Conservation (phyloP, 768 basidiomycete genomes). For the Tricholoma furcatifolium region DNA sequence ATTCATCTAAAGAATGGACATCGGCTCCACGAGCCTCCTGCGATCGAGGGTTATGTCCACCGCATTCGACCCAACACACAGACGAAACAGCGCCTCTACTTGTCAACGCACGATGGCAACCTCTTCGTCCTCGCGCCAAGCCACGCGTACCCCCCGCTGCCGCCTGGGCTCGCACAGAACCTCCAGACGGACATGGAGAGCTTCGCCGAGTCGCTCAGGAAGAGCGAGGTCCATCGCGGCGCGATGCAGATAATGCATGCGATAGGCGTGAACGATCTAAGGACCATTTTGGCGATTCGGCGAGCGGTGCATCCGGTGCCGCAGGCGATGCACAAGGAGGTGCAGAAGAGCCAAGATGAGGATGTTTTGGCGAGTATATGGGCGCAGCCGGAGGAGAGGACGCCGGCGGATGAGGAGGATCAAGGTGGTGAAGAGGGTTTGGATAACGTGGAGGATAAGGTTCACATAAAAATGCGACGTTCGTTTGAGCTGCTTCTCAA, state of each 20-base stretch:
- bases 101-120: conserved; percentile 70
- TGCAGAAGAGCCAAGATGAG: conserved; percentile 27
- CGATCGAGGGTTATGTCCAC: conserved; percentile 85
- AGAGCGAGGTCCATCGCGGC: conserved; percentile 61
- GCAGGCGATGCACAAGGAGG: conserved; percentile 33
- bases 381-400: conserved; percentile 37
- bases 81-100: conserved; percentile 59
- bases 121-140: conserved; percentile 58
- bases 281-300: conserved; percentile 62
- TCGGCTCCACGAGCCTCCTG: conserved; percentile 69
- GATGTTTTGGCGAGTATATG: conserved; percentile 30
- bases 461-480: conserved; percentile 52
- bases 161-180: conserved; percentile 49
- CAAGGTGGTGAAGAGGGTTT: conserved; percentile 61
- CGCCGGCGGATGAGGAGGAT: conserved; percentile 59
- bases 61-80: conserved; percentile 62
- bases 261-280: conserved; percentile 70
- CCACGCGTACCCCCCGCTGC: conserved; percentile 65
- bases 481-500: conserved; percentile 77
- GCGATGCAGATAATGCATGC: conserved; percentile 61
- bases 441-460: conserved; percentile 39
- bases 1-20: conserved; percentile 44
- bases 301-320: conserved; percentile 55
- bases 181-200: conserved; percentile 25
- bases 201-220: conserved; percentile 38